These are phyloP conservation scores for Piper longum DNA, from an alignment of 164 flowering plant genomes.

Conservation along the genomic window DNA sequence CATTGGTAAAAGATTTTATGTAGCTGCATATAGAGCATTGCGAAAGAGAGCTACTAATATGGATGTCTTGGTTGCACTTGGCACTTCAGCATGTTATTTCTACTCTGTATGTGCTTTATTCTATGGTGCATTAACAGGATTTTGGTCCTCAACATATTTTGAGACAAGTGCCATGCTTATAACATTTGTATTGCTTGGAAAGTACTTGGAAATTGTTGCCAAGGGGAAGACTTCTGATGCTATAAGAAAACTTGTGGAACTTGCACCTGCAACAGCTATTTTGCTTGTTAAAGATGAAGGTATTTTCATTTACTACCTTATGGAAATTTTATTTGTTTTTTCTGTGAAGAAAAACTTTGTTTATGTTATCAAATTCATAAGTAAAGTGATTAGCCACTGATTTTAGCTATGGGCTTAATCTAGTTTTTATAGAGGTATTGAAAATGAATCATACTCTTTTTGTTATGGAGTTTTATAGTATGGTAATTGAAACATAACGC, in stretches of 20 bases:
- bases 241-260: conserved; percentile 88
- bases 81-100: conserved; percentile 91
- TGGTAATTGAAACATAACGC: no score
- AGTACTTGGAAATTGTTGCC: conserved; percentile 89
- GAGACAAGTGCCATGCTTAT: conserved; percentile 98
- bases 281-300: conserved; percentile 72
- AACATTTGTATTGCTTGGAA: conserved; percentile 90
- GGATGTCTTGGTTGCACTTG: conserved; percentile 97
- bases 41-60: conserved; percentile 87
- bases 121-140: conserved; percentile 88
- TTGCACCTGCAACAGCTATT: conserved; percentile 80
- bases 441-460: no score
- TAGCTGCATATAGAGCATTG: conserved; percentile 85
- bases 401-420: no score
- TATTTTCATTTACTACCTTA: conserved; percentile 5
- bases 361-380: no score
- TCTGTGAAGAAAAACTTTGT: no score
- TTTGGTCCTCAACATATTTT: conserved; percentile 92
- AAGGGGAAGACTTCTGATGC: conserved; percentile 98
- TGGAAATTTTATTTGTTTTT: not conserved
- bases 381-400: no score
- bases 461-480: no score
- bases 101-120: conserved; percentile 87
- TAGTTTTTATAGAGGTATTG: no score
- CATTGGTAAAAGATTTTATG: conserved; percentile 84